Evolutionary conservation across 2,329 filamentous ascomycete genomes (phyloP), one percentile per base, ranked within the genome.

Genomic region (Phaeosphaeriaceae sp.): DNA sequence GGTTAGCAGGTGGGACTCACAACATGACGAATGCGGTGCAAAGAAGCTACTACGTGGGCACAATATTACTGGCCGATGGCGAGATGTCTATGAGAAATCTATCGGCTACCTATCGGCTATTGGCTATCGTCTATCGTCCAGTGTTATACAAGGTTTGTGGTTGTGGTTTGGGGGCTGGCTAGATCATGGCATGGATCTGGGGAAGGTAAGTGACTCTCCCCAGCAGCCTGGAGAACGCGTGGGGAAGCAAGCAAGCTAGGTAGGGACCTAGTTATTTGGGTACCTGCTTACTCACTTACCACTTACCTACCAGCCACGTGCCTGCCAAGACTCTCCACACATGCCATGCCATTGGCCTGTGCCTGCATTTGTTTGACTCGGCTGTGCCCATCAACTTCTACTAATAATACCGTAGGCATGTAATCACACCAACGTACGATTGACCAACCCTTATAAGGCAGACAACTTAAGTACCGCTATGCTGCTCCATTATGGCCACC

Each of bases 1-100:
- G 41, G 42, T 26, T 42, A 50, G 56, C 52, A 40, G 33, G 35
- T 30, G 47, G 33, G 47, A 71, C 69, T 72, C 52, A 72, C 69
- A 72, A 72, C 69, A 72, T 72, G 54, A 62, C 56, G 44, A 58
- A 54, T 55, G 57, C 57, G 49, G 59, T 49, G 67, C 62, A 63
- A 7, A 11, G 23, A 26, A 26, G 23, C 23, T 26, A 11, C 23
- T 26, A 11, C 11, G 23, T 26, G 23, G 2, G 23, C 23, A 26
- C 7, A 26, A 8, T 7, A 11, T 26, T 11, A 7, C 23, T 26
- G 23, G 23, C 23, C 23, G 23, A 26, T 26, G 5, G 23, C 23
- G 30, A 33, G 35, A 37, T 18, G 16, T 37, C 16, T 37, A 12
- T 13, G n/a, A 18, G 20, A 20, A 6, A 18, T 7, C 15, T 6